Evolutionary conservation across 495 filamentous ascomycete genomes (phyloP), one percentile per base, ranked within the genome.

Genomic region (Podospora appendiculata): DNA sequence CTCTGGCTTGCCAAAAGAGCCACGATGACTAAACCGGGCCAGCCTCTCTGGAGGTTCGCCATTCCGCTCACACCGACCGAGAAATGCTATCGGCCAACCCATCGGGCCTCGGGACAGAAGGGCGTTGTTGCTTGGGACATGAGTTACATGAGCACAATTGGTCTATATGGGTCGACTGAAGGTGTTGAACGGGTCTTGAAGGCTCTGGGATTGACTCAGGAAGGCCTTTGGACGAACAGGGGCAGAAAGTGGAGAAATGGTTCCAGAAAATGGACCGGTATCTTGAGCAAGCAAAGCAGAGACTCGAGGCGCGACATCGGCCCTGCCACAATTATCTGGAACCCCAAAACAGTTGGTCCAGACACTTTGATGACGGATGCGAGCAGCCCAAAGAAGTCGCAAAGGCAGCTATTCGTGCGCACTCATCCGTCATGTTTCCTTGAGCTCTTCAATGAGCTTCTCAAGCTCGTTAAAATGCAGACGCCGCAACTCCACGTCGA

Each of bases 1-100:
- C 66, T 96, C 48, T 98, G 83, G 74, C 93, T 96, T 72, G 86
- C 91, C 13, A 97, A 98, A 61, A 75, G 93, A 42, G 92, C 93
- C 6, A 83, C 77, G 50, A 94, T 98, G 86, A 87, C 88, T 1
- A 79, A 80, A 11, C 84, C 87, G 1, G 83, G 76, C 52, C 77
- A 87, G 45, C 85, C 90, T 2, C 70, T 94, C 19, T 98, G 93
- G 93, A 78, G 90, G 40, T 96, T 96, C 68, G 80, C 89, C 0
- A 67, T 98, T 32, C 89, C 91, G 0, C 62, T 95, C 43, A 87
- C 84, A 35, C 88, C 91, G 1, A 92, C 86, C 2, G 83, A 89
- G 61, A 98, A 98, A 70, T 84, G 83, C 48, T 96, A 95, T 66
- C 75, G 93, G 16, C 81, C 86, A 38, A 93, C 89, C 2, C 91